These are phyloP conservation scores for Coprinopsis cinerea DNA, from an alignment of 768 basidiomycete genomes.

Conservation along the genomic window DNA sequence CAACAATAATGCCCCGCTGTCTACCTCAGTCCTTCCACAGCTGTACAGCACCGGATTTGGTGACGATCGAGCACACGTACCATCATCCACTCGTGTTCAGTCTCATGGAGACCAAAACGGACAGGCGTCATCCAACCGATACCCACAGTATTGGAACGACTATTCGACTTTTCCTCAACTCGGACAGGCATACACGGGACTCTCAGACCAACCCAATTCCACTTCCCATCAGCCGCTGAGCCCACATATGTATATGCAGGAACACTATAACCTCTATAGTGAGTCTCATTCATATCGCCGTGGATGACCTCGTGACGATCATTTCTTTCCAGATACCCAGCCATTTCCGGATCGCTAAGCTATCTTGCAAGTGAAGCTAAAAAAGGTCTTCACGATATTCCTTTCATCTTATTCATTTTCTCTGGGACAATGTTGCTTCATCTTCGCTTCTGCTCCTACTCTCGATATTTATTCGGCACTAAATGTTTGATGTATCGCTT, in stretches of 20 bases:
- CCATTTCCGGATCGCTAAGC: no score
- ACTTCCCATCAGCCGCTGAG: constrained; percentile 14
- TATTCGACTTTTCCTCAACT: constrained; percentile 48
- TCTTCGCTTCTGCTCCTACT: no score
- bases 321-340: no score
- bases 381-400: no score
- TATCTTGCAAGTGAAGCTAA: no score
- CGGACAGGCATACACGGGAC: constrained; percentile 32
- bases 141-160: constrained; percentile 53
- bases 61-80: constrained; percentile 33
- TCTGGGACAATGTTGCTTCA: not conserved
- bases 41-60: constrained; percentile 69
- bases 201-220: constrained; percentile 15
- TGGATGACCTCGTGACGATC: no score
- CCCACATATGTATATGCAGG: constrained; percentile 21
- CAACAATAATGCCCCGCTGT: constrained; percentile 42
- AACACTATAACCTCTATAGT: constrained; percentile 24
- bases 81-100: constrained; percentile 5
- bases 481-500: no score
- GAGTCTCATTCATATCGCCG: constrained; percentile 5
- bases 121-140: constrained; percentile 23
- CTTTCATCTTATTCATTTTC: no score
- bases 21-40: constrained; percentile 70
- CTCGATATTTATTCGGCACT: no score
- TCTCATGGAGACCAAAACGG: constrained; percentile 7